Evolutionary conservation across 202 grass and related monocot genomes (phyloP), one percentile per base, ranked within the genome.

Genomic region (Musa balbisiana): DNA sequence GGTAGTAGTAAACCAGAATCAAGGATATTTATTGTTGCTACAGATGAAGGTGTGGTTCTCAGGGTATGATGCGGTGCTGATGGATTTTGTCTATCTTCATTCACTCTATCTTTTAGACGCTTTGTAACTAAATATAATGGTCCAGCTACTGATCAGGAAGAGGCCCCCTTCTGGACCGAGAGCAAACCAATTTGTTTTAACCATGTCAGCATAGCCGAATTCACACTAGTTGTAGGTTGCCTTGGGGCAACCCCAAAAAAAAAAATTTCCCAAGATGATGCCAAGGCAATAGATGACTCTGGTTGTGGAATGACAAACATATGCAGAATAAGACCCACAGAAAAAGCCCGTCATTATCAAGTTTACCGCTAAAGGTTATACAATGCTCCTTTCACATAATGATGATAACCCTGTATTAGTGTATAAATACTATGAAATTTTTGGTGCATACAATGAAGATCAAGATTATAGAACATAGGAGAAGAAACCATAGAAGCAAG

Each of bases 221-320:
- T 71, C 29, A 50, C 74, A 87, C 78, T 79, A 76, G 55, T 73
- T 82, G n/a, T 55, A 73, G 75, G 53, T 81, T 88, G n/a, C n/a
- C n/a, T n/a, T n/a, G n/a, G n/a, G n/a, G n/a, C n/a, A n/a, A n/a
- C n/a, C n/a, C n/a, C n/a, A n/a, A n/a, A n/a, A n/a, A n/a, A 79
- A 89, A 67, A 81, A 92, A 82, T 71, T 83, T 91, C 79, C 90
- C 87, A 78, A 97, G 87, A 75, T 92, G 87, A 21, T 89, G 85
- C 73, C 92, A 82, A n/a, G 74, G 93, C 90, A 82, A 97, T 24
- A 71, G 75, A n/a, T 66, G 93, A 90, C 89, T 97, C 93, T 77
- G 90, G 74, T n/a, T n/a, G n/a, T n/a, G n/a, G n/a, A n/a, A n/a
- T n/a, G 79, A 92, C 88, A 78, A 97, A 82, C 87, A 97, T 68